phyloP scores from a whole-genome alignment of 768 basidiomycete genomes.

The Cytidiella melzeri region DNA sequence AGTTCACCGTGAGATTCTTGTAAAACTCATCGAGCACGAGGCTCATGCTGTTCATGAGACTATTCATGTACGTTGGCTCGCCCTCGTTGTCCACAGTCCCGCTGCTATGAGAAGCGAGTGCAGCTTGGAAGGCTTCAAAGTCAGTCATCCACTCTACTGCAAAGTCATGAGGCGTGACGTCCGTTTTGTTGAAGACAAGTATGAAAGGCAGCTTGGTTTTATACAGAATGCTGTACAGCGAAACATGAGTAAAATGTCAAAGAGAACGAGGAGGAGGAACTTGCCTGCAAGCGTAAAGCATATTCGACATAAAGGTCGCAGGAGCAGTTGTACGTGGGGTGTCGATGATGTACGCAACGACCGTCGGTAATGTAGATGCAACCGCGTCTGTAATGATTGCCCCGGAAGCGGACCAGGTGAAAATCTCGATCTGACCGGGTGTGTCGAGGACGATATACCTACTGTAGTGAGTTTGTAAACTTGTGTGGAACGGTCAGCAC shows the following conservation, averaged over 20 bases:
- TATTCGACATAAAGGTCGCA: slow-evolving; percentile 99
- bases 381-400: slow-evolving; percentile 98
- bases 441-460: slow-evolving; percentile 96
- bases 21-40: slow-evolving; percentile 98
- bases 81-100: slow-evolving; percentile 66
- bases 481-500: slow-evolving; percentile 21
- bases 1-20: slow-evolving; percentile 80
- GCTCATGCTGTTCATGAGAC: slow-evolving; percentile 99
- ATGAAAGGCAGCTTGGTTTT: slow-evolving; percentile 98
- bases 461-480: slow-evolving; percentile 1
- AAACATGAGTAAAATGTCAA: not conserved
- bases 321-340: slow-evolving; percentile 92
- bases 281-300: slow-evolving; percentile 97
- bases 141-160: slow-evolving; percentile 98
- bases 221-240: slow-evolving; percentile 75
- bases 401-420: slow-evolving; percentile 99
- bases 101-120: slow-evolving; percentile 65
- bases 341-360: slow-evolving; percentile 96
- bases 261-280: slow-evolving; percentile 16
- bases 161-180: slow-evolving; percentile 84
- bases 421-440: slow-evolving; percentile 99
- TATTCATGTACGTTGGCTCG: slow-evolving; percentile 97
- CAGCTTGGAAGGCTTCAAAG: slow-evolving; percentile 91
- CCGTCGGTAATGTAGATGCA: slow-evolving; percentile 87
- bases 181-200: slow-evolving; percentile 97